Base-by-base conservation (phyloP, 1,284 basidiomycete species). In the Mycena sp. region DNA sequence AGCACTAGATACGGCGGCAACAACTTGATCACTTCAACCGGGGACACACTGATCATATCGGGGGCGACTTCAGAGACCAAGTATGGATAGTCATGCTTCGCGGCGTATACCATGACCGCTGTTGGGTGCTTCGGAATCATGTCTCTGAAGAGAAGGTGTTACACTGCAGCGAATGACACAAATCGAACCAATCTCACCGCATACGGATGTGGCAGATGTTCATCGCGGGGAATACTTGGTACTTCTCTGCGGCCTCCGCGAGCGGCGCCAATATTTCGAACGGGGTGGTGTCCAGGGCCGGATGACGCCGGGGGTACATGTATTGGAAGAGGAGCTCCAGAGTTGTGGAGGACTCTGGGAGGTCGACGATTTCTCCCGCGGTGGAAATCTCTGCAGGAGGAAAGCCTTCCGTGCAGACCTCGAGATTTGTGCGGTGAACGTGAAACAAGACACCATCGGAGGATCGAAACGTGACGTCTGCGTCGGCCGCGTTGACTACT, bases 161-260 rank as follows among this genome's bases (percentile, higher is more conserved):
- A 35, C 32, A 35, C 14, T 35, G 7, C 32, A 35, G 32, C 9
- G 14, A 35, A 35, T 35, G 32, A 7, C 7, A 35, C 32, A 14
- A 35, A 26, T 58, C 52, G 38, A 56, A 56, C 37, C 54, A 48
- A 74, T 72, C 60, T 59, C 69, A 74, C 71, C 38, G 70, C 73
- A 52, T 74, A 45, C 21, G 65, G 64, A 59, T 71, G 73, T 23
- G 72, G 61, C 53, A 55, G 5, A 55, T 45, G 19, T 65, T 67
- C 45, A 73, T 69, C 2, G 74, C 75, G 1, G 71, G 59, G 43
- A 70, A 76, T 0, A 74, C 70, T 46, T 74, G 69, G 44, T 77
- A 77, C 25, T 72, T 73, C 54, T 76, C 74, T n/a, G 75, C 72
- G 11, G 74, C 74, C 30, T 73, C 69, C 0, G 73, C 73, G n/a